Conservation (phyloP, 768 basidiomycete genomes). For the Cystofilobasidium capitatum region DNA sequence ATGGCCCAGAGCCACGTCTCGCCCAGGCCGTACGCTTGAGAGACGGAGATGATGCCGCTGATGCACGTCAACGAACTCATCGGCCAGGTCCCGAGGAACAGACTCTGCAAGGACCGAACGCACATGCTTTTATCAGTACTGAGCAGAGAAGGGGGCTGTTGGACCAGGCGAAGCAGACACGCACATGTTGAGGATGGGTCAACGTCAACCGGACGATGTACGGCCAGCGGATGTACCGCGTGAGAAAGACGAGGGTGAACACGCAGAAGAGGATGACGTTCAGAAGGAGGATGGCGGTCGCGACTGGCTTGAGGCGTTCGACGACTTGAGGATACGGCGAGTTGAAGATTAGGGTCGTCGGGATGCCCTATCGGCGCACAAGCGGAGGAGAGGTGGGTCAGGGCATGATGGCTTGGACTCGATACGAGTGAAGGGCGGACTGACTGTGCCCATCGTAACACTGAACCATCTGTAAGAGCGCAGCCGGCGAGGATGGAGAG, state of each 20-base stretch:
- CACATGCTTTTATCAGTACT: no score
- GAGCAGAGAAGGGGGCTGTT: no score
- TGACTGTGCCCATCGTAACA: not conserved
- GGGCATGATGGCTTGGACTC: no score
- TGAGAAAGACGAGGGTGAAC: slow-evolving; percentile 25
- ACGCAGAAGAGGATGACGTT: slow-evolving; percentile 26
- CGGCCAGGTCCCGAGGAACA: slow-evolving; percentile 27
- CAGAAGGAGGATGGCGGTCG: slow-evolving; percentile 25
- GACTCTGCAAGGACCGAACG: slow-evolving; percentile 4
- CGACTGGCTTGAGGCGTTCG: slow-evolving; percentile 18
- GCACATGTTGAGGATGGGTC: slow-evolving; percentile 21
- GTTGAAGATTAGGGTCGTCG: slow-evolving; percentile 21
- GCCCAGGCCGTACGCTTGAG: slow-evolving; percentile 23
- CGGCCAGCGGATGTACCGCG: slow-evolving; percentile 27
- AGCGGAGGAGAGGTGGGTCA: not conserved
- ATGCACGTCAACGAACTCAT: slow-evolving; percentile 26
- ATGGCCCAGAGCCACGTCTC: slow-evolving; percentile 27
- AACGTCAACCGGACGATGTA: slow-evolving; percentile 21
- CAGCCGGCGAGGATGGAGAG: no score
- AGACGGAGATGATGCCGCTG: slow-evolving; percentile 21
- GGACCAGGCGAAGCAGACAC: no score
- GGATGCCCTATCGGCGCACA: no score
- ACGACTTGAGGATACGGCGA: slow-evolving; percentile 26
- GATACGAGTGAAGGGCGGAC: not conserved
- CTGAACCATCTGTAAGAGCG: not conserved